phyloP scores from a whole-genome alignment of 176 grass and related monocot species.

The Leersia perrieri region DNA sequence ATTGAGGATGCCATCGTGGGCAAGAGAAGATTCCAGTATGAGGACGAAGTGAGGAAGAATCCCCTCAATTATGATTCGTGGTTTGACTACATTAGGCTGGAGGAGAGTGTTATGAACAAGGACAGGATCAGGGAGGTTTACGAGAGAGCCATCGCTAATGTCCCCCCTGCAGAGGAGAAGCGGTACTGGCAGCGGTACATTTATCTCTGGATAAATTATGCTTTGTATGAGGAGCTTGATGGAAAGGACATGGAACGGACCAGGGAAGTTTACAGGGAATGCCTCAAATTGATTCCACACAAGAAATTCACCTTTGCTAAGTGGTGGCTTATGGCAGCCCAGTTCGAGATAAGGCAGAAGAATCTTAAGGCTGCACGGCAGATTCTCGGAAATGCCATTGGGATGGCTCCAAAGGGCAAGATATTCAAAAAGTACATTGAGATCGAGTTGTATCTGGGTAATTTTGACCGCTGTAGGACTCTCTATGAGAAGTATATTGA shows the following conservation, averaged over 20 bases:
- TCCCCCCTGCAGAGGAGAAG: constrained; percentile 83
- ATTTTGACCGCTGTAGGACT: constrained; percentile 64
- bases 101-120: constrained; percentile 74
- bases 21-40: constrained; percentile 68
- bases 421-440: constrained; percentile 97
- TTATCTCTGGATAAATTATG: constrained; percentile 86
- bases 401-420: constrained; percentile 82
- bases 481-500: constrained; percentile 87
- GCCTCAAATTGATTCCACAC: constrained; percentile 76
- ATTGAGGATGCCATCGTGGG: constrained; percentile 72
- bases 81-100: constrained; percentile 84
- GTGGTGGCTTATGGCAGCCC: constrained; percentile 79
- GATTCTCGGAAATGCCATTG: constrained; percentile 85
- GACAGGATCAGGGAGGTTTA: constrained; percentile 73
- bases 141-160: constrained; percentile 72
- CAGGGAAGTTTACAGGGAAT: constrained; percentile 74
- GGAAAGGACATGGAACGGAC: constrained; percentile 57
- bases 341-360: constrained; percentile 71
- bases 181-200: constrained; percentile 88
- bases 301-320: constrained; percentile 83
- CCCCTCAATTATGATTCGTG: constrained; percentile 83
- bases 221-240: constrained; percentile 83
- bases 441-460: constrained; percentile 73
- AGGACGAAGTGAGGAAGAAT: constrained; percentile 86
- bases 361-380: constrained; percentile 52